A percentile compares a stretch with the other conserved stretches of the same genome.
phyloP scores from a whole-genome alignment of 257 asterid species.

The Eustoma russellianum region DNA sequence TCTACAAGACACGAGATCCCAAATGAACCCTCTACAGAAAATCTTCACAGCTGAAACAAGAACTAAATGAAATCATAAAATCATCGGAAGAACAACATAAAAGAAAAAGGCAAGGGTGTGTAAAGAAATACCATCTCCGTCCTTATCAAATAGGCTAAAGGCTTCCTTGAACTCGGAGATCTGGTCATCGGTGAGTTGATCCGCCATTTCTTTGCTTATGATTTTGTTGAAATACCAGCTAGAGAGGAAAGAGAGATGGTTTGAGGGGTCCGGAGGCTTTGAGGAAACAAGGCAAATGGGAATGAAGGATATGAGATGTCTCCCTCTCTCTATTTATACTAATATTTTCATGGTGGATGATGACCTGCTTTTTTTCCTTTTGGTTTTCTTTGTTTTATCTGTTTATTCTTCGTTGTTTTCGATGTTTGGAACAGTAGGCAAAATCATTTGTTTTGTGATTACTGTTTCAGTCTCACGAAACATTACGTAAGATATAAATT shows the following conservation, averaged over 20 bases:
- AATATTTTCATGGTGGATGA: slow-evolving; percentile 5
- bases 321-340: neutral
- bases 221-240: neutral
- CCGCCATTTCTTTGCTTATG: slow-evolving; percentile 15
- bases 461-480: no score
- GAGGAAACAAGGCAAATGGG: slow-evolving; percentile 5
- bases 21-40: no score
- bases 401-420: no score
- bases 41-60: no score
- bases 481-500: no score
- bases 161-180: slow-evolving; percentile 35
- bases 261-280: neutral
- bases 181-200: slow-evolving; percentile 29
- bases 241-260: slow-evolving; percentile 5
- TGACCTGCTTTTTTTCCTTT: neutral
- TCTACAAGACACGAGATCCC: no score
- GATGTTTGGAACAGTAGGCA: no score
- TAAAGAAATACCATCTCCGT: slow-evolving; percentile 23
- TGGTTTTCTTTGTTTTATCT: neutral
- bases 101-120: neutral
- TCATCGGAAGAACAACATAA: no score
- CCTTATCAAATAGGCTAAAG: slow-evolving; percentile 30
- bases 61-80: neutral
- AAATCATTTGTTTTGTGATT: no score
- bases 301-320: slow-evolving; percentile 10